Evolutionary conservation across 139 green algal genomes (phyloP).

Genomic region (Chlamydomonas urium): DNA sequence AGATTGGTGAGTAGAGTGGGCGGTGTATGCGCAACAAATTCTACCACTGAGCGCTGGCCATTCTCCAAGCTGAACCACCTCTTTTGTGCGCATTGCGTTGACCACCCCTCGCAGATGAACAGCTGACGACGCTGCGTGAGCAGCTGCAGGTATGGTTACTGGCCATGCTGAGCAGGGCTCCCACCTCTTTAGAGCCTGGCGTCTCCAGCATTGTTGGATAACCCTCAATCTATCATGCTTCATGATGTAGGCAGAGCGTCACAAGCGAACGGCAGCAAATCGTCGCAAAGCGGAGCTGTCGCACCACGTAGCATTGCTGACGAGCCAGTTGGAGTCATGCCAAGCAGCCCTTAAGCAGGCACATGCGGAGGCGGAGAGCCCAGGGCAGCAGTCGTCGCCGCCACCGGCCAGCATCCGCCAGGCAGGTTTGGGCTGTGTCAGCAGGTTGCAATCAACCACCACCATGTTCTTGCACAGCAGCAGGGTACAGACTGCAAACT

Average conservation of each 20-base stretch:
- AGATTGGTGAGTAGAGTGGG: no score
- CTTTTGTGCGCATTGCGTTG: no score
- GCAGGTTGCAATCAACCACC: neutral
- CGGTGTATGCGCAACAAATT: no score
- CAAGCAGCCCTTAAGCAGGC: neutral
- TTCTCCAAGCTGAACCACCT: no score
- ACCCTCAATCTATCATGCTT: neutral
- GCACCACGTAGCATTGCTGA: constrained; percentile 1
- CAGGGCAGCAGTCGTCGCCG: neutral
- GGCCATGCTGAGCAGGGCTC: neutral
- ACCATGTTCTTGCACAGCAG: neutral
- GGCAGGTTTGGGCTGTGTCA: neutral
- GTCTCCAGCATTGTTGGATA: neutral
- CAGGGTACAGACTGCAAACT: neutral
- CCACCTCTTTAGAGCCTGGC: neutral
- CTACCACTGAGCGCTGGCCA: no score
- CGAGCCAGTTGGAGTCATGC: constrained; percentile 11
- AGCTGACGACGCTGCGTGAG: constrained; percentile 12
- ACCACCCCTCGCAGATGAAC: no score
- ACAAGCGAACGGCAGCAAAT: constrained; percentile 8
- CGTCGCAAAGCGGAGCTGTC: constrained; percentile 13
- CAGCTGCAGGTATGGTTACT: constrained; percentile 15
- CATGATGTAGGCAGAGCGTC: neutral
- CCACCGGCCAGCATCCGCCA: neutral
- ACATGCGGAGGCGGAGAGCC: neutral